Evolutionary conservation across 2,329 filamentous ascomycete genomes (phyloP).

Genomic region (Diplocarpon mali): DNA sequence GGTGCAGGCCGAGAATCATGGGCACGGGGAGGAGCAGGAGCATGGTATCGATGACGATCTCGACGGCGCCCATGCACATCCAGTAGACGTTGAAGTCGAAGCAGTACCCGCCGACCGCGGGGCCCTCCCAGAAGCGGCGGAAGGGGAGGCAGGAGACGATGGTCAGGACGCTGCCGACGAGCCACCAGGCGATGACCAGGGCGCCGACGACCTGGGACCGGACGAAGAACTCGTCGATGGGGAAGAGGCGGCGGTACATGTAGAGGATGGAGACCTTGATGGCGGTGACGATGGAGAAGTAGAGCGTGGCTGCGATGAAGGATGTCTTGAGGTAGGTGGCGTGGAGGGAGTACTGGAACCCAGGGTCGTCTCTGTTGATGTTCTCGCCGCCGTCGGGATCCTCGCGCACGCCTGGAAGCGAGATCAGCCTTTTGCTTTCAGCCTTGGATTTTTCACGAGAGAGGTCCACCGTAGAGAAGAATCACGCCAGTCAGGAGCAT

Average conservation of each 20-base stretch:
- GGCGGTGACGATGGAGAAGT: constrained; percentile 3
- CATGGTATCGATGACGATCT: constrained; percentile 1
- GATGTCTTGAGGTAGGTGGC: constrained; percentile 3
- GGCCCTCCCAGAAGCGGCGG: background rate
- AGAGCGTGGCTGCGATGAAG: constrained; percentile 1
- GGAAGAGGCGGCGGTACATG: constrained; percentile 1
- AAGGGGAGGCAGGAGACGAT: constrained; percentile 1
- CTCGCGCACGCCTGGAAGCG: background rate
- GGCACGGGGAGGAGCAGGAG: background rate
- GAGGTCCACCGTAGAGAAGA: constrained; percentile 1
- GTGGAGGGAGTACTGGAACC: background rate
- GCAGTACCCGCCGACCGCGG: background rate
- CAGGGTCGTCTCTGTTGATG: constrained; percentile 3
- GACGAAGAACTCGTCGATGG: background rate
- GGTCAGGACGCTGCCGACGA: constrained; percentile 1
- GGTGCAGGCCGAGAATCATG: background rate
- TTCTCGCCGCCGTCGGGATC: constrained; percentile 1
- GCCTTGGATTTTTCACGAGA: no score
- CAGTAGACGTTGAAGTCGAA: constrained; percentile 4
- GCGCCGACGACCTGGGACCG: constrained; percentile 1
- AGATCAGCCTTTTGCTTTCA: no score
- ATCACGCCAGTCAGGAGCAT: background rate
- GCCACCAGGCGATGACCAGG: constrained; percentile 1
- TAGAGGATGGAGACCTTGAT: constrained; percentile 4
- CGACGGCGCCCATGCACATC: constrained; percentile 2